Evolutionary conservation across 345 rosid species (phyloP).

Genomic region (Murraya paniculata): DNA sequence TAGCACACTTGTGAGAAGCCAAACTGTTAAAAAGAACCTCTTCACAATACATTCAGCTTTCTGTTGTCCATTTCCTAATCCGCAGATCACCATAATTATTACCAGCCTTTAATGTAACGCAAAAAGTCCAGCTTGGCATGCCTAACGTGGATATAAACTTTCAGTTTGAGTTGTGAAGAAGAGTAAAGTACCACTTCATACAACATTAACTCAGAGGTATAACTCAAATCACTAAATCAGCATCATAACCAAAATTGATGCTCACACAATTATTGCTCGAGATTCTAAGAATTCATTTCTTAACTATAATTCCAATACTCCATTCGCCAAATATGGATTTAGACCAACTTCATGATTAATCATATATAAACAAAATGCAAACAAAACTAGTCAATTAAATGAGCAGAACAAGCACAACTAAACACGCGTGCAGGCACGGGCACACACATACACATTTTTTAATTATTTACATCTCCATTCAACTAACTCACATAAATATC

Average conservation of each 20-base stretch:
- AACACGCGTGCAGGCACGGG: too few relatives aligned
- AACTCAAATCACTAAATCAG: not conserved
- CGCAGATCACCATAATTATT: not conserved
- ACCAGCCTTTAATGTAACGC: not conserved
- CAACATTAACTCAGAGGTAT: not conserved
- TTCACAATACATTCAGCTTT: not conserved
- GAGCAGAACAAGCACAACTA: not conserved
- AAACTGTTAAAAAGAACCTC: not conserved
- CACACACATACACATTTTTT: not conserved
- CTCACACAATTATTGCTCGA: not conserved
- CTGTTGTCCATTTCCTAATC: not conserved
- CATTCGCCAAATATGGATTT: not conserved
- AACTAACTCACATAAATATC: conserved; percentile 82
- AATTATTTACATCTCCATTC: not conserved
- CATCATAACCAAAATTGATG: not conserved
- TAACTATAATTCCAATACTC: not conserved
- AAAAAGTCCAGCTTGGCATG: conserved; percentile 8
- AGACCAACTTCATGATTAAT: not conserved
- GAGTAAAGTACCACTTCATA: not conserved
- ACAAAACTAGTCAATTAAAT: not conserved
- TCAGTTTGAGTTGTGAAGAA: not conserved
- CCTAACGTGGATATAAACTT: not conserved
- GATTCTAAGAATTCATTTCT: not conserved
- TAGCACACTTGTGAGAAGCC: not conserved
- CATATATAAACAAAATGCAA: conserved; percentile 4